These are phyloP conservation scores for Glonium stellatum DNA, from an alignment of 495 filamentous ascomycete species.

Conservation along the genomic window DNA sequence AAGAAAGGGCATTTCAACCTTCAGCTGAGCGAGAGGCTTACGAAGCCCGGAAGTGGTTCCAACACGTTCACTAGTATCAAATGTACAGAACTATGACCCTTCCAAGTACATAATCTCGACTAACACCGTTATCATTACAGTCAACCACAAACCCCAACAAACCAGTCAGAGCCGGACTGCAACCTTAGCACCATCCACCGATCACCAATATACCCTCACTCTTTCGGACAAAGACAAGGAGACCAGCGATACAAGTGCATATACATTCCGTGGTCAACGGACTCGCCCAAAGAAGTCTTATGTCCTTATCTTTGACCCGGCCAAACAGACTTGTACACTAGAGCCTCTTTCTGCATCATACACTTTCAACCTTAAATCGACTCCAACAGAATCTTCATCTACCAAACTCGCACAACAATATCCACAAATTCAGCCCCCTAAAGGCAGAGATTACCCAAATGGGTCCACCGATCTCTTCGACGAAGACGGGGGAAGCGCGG, in stretches of 20 bases:
- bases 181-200: constrained; percentile 33
- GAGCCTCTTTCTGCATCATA: constrained; percentile 46
- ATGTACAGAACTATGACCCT: constrained; percentile 9
- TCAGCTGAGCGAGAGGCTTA: constrained; percentile 21
- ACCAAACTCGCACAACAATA: constrained; percentile 26
- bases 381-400: constrained; percentile 22
- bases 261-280: constrained; percentile 47
- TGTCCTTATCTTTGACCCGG: constrained; percentile 48
- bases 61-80: constrained; percentile 17
- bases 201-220: constrained; percentile 43
- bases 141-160: constrained; percentile 50
- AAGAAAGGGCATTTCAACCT: constrained; percentile 28
- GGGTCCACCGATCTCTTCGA: constrained; percentile 37
- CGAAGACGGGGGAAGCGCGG: constrained; percentile 24
- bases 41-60: background rate
- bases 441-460: constrained; percentile 5
- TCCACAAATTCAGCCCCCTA: constrained; percentile 36
- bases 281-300: constrained; percentile 39
- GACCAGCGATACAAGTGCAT: constrained; percentile 39
- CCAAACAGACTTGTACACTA: constrained; percentile 45
- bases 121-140: constrained; percentile 1
- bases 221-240: constrained; percentile 47
- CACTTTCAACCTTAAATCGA: constrained; percentile 52
- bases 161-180: constrained; percentile 28
- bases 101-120: background rate